Conservation (phyloP, 2,329 filamentous ascomycete genomes). For the Alternaria burnsii region DNA sequence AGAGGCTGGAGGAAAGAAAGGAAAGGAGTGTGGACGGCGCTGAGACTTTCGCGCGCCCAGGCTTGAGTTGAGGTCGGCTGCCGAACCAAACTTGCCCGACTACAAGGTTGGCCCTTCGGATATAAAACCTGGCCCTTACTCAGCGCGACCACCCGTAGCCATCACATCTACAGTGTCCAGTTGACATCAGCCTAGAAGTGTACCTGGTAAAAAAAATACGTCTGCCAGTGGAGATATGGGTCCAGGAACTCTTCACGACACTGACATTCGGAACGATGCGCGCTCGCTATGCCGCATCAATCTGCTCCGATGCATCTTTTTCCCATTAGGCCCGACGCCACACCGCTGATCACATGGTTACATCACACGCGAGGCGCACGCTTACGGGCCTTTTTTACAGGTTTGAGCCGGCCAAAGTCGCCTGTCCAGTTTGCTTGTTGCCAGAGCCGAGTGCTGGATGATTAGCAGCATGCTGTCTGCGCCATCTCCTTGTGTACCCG, state of each 20-base stretch:
- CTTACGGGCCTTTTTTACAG: constrained; percentile 4
- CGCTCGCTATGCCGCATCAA: constrained; percentile 12
- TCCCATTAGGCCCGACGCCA: constrained; percentile 29
- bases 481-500: constrained; percentile 8
- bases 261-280: constrained; percentile 14
- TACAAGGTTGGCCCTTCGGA: constrained; percentile 26
- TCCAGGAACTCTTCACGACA: background rate
- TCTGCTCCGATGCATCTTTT: constrained; percentile 23
- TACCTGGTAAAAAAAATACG: constrained; percentile 3
- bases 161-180: constrained; percentile 16
- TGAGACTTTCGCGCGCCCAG: constrained; percentile 38
- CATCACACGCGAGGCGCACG: constrained; percentile 17
- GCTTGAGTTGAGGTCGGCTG: constrained; percentile 33
- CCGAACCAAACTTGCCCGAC: constrained; percentile 38
- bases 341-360: constrained; percentile 28
- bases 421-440: constrained; percentile 3
- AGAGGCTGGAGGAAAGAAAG: constrained; percentile 30
- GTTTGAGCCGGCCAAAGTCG: constrained; percentile 14
- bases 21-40: constrained; percentile 35
- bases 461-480: background rate
- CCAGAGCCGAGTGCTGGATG: background rate
- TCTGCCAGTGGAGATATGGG: background rate
- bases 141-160: constrained; percentile 22
- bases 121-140: constrained; percentile 25
- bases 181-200: constrained; percentile 5